These are phyloP conservation scores for Beauveria asiatica DNA, from an alignment of 2,329 filamentous ascomycete genomes.

Conservation along the genomic window DNA sequence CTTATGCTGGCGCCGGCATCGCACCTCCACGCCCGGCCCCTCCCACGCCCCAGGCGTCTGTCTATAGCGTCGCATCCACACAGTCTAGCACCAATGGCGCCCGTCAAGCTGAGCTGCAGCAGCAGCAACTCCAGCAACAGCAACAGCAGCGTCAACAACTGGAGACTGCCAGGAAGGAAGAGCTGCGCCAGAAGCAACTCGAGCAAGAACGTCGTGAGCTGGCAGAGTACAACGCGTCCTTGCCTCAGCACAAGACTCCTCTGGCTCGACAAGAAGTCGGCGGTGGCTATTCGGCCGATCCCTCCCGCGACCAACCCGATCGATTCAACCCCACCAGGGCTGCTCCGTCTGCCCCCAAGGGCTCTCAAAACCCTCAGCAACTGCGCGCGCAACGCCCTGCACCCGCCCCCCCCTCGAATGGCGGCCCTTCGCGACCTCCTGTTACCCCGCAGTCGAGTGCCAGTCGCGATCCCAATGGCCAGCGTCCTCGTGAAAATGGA, in stretches of 20 bases:
- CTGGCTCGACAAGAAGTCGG: slow-evolving; percentile 86
- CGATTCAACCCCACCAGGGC: slow-evolving; percentile 82
- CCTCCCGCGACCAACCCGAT: slow-evolving; percentile 37
- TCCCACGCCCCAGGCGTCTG: slow-evolving; percentile 34
- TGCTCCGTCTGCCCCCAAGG: slow-evolving; percentile 69
- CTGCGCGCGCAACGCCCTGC: slow-evolving; percentile 71
- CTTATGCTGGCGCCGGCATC: slow-evolving; percentile 51
- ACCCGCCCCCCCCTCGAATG: slow-evolving; percentile 54
- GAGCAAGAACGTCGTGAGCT: slow-evolving; percentile 65
- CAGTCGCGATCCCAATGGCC: slow-evolving; percentile 31
- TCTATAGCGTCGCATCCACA: slow-evolving; percentile 30
- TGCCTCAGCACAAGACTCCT: slow-evolving; percentile 73
- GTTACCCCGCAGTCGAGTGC: slow-evolving; percentile 43
- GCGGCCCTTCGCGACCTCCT: slow-evolving; percentile 35
- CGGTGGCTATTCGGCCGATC: slow-evolving; percentile 27
- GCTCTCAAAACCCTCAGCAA: slow-evolving; percentile 43
- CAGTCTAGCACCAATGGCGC: slow-evolving; percentile 30
- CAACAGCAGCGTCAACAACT: slow-evolving; percentile 50
- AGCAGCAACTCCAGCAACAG: slow-evolving; percentile 37
- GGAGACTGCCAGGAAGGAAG: slow-evolving; percentile 44
- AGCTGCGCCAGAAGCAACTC: slow-evolving; percentile 49
- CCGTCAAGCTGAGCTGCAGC: slow-evolving; percentile 36
- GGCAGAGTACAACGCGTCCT: slow-evolving; percentile 81
- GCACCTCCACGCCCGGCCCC: slow-evolving; percentile 62
- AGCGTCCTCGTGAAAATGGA: slow-evolving; percentile 41